These are phyloP conservation scores for Aspergillus arachidicola DNA, from an alignment of 2,329 filamentous ascomycete species.

Conservation along the genomic window DNA sequence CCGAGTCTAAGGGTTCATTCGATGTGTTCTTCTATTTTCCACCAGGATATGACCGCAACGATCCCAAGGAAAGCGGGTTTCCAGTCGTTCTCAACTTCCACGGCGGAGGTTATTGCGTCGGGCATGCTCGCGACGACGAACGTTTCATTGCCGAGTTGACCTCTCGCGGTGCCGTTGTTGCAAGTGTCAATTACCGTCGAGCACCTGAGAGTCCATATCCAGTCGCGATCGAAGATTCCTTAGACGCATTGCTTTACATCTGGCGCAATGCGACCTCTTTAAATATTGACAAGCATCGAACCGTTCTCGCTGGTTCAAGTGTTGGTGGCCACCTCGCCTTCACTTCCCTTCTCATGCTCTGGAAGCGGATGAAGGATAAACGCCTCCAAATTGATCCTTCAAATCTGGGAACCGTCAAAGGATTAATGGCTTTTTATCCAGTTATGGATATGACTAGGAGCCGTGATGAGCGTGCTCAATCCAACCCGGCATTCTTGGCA, in stretches of 20 bases:
- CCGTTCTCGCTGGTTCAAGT: neutral
- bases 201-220: neutral
- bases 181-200: neutral
- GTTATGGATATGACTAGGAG: conserved; percentile 1
- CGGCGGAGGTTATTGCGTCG: neutral
- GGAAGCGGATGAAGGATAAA: neutral
- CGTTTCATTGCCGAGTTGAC: neutral
- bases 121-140: neutral
- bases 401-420: neutral
- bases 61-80: neutral
- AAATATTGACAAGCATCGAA: neutral
- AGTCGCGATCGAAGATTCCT: neutral
- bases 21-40: conserved; percentile 1
- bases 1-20: neutral
- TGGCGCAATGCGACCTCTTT: neutral
- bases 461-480: neutral
- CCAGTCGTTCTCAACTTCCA: neutral
- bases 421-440: neutral
- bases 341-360: neutral
- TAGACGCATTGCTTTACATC: neutral
- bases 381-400: neutral
- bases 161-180: too few relatives aligned
- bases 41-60: neutral
- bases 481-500: neutral
- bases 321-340: neutral